These are phyloP conservation scores for Meyerozyma carpophila DNA, from an alignment of 1,139 yeast genomes.

Conservation along the genomic window DNA sequence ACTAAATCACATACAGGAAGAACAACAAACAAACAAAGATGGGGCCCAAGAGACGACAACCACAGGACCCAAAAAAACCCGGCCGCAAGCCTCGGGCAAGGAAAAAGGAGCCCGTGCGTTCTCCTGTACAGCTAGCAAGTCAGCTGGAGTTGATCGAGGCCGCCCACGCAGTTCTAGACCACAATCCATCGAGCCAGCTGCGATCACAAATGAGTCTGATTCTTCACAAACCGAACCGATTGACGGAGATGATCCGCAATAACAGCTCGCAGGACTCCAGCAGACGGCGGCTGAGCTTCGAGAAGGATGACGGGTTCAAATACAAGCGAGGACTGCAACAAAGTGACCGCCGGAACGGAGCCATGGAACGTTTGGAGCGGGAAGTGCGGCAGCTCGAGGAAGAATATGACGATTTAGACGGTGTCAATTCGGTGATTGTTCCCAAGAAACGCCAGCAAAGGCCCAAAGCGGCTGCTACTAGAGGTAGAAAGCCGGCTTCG, in stretches of 20 bases:
- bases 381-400: constrained; percentile 10
- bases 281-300: constrained; percentile 14
- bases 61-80: neutral
- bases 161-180: constrained; percentile 1
- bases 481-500: constrained; percentile 18
- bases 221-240: constrained; percentile 1
- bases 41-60: constrained; percentile 1
- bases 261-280: neutral
- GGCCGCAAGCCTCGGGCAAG: neutral
- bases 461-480: neutral
- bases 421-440: neutral
- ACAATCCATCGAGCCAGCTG: neutral
- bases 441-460: neutral
- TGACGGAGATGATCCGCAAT: neutral
- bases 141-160: neutral
- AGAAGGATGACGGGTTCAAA: constrained; percentile 44
- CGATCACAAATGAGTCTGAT: constrained; percentile 1
- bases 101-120: neutral
- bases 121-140: neutral
- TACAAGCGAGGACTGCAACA: constrained; percentile 27
- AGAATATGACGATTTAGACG: constrained; percentile 11
- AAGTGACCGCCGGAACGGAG: constrained; percentile 7
- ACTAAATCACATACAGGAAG: constrained; percentile 1
- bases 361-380: constrained; percentile 7
- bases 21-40: constrained; percentile 1